Conservation (phyloP, 163 green algal species). For the Smithsoniella earleae region DNA sequence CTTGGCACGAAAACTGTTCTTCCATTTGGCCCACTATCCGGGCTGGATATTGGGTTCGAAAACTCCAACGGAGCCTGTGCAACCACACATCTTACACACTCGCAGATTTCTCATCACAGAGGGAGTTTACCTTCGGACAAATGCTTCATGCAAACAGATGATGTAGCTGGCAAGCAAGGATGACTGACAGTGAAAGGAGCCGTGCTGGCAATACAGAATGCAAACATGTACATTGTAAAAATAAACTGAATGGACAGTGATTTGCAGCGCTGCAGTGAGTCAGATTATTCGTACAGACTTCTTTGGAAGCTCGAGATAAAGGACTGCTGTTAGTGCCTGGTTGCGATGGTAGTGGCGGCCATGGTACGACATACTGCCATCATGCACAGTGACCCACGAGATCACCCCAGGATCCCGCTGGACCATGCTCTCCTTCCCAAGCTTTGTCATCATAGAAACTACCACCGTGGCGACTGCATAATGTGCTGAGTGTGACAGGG, state of each 20-base stretch:
- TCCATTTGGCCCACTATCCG: conserved; percentile 12
- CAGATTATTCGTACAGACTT: background rate
- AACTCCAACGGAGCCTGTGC: conserved; percentile 18
- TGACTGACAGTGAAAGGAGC: too few species aligned
- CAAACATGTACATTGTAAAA: too few species aligned
- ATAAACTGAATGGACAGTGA: too few species aligned
- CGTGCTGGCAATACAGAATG: too few species aligned
- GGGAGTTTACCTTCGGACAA: too few species aligned
- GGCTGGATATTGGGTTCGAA: conserved; percentile 4
- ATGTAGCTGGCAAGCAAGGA: too few species aligned
- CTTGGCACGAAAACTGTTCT: background rate
- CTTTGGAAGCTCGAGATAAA: background rate
- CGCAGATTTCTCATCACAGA: too few species aligned
- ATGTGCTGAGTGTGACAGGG: too few species aligned
- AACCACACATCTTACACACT: background rate
- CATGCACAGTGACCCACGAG: conserved; percentile 27
- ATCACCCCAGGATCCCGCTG: background rate
- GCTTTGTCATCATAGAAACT: background rate
- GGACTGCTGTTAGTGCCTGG: conserved; percentile 18
- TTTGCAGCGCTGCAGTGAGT: too few species aligned
- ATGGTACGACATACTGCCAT: conserved; percentile 5
- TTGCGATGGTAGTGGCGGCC: conserved; percentile 24
- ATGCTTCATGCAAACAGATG: too few species aligned
- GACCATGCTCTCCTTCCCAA: background rate
- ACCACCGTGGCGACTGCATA: conserved; percentile 25